These are phyloP conservation scores for Peronospora farinosa DNA, from an alignment of 352 stramenopile species.

Conservation along the genomic window DNA sequence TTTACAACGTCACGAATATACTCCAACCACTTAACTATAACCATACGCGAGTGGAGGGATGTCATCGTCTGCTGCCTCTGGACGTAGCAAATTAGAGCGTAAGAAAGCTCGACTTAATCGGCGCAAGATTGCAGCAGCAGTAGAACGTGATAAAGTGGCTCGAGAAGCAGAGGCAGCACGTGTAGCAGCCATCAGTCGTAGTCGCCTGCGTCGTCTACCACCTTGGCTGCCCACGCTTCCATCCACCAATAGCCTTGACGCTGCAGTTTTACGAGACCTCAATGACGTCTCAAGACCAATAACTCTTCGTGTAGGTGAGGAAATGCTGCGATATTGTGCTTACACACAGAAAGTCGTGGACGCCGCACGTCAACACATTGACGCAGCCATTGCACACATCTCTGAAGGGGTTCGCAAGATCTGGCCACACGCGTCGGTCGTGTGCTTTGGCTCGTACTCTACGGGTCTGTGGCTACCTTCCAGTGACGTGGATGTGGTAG, in stretches of 20 bases:
- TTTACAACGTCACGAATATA: conserved; percentile 1
- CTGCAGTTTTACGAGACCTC: conserved; percentile 13
- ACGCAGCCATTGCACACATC: conserved; percentile 69
- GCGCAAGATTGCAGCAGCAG: conserved; percentile 28
- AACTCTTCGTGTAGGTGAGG: conserved; percentile 34
- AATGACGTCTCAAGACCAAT: conserved; percentile 21
- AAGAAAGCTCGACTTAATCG: conserved; percentile 38
- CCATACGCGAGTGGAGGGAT: neutral
- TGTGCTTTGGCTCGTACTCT: conserved; percentile 80
- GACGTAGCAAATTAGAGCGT: conserved; percentile 37
- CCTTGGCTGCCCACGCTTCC: conserved; percentile 28
- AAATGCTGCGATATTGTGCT: conserved; percentile 57
- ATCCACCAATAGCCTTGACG: conserved; percentile 17
- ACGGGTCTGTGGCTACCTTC: conserved; percentile 84
- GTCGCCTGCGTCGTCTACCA: conserved; percentile 24
- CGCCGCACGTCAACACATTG: conserved; percentile 46
- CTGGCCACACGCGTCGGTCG: conserved; percentile 68
- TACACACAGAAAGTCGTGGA: conserved; percentile 63
- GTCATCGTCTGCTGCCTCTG: conserved; percentile 3
- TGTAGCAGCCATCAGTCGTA: conserved; percentile 25
- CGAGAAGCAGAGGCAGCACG: conserved; percentile 24
- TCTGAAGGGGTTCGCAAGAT: conserved; percentile 53
- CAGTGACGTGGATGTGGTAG: conserved; percentile 86
- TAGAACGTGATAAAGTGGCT: conserved; percentile 21
- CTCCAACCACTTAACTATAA: conserved; percentile 11